phyloP scores from a whole-genome alignment of 768 basidiomycete genomes.

The Mycena albidolilacea region DNA sequence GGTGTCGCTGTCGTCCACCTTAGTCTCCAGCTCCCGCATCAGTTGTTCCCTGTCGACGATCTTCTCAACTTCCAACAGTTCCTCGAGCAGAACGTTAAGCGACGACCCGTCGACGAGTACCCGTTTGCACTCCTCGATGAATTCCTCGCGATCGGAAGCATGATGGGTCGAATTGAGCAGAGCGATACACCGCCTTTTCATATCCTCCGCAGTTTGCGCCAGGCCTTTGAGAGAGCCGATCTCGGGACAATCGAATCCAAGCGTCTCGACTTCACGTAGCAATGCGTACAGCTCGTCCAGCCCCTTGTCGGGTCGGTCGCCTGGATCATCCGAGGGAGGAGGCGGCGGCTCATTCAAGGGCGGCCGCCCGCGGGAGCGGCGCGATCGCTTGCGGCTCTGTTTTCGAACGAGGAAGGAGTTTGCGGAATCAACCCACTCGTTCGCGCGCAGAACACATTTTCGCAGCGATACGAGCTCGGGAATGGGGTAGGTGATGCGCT shows the following conservation, averaged over 20 bases:
- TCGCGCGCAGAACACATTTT: slow-evolving; percentile 85
- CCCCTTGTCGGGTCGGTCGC: slow-evolving; percentile 79
- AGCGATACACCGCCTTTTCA: slow-evolving; percentile 66
- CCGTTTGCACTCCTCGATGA: slow-evolving; percentile 79
- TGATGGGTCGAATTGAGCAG: slow-evolving; percentile 62
- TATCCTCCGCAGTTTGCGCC: slow-evolving; percentile 75
- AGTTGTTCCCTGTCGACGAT: slow-evolving; percentile 87
- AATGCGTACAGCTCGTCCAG: slow-evolving; percentile 80
- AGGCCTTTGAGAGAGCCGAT: slow-evolving; percentile 69
- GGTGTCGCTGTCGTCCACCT: slow-evolving; percentile 72
- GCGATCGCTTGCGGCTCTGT: slow-evolving; percentile 83
- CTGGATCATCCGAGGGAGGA: slow-evolving; percentile 64
- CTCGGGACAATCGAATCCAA: slow-evolving; percentile 91
- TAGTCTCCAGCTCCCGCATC: slow-evolving; percentile 80
- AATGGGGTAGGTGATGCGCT: slow-evolving; percentile 84
- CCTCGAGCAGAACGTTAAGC: slow-evolving; percentile 88
- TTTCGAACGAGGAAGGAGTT: slow-evolving; percentile 86
- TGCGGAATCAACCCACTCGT: slow-evolving; percentile 91
- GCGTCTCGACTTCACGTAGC: slow-evolving; percentile 77
- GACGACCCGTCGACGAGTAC: slow-evolving; percentile 80
- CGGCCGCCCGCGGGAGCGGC: slow-evolving; percentile 71
- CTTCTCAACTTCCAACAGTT: slow-evolving; percentile 82
- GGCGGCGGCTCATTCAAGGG: slow-evolving; percentile 54
- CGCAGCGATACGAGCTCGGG: slow-evolving; percentile 80
- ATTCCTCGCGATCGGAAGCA: slow-evolving; percentile 66